These are phyloP conservation scores for Cordyceps javanica DNA, from an alignment of 2,329 filamentous ascomycete genomes.

Conservation along the genomic window DNA sequence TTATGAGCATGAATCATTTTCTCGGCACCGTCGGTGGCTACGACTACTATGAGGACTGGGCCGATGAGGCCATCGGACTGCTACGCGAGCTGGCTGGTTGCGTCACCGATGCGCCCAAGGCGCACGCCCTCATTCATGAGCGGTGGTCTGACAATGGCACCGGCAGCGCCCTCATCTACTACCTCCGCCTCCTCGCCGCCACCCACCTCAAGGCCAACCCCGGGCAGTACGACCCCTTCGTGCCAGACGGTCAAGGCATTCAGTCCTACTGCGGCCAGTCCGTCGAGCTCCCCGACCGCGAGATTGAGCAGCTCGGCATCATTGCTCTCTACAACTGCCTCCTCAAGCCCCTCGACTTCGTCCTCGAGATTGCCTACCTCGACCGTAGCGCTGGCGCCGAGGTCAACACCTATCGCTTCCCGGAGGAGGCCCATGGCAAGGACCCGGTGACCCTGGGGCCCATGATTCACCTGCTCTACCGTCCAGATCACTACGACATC, in stretches of 20 bases:
- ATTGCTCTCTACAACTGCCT: conserved; percentile 71
- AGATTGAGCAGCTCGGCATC: conserved; percentile 89
- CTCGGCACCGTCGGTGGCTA: conserved; percentile 68
- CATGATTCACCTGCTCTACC: conserved; percentile 56
- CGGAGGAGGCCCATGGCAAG: conserved; percentile 44
- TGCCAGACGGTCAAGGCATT: conserved; percentile 53
- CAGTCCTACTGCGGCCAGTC: conserved; percentile 62
- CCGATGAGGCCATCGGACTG: conserved; percentile 65
- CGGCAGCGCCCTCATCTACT: conserved; percentile 77
- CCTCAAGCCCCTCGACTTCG: conserved; percentile 70
- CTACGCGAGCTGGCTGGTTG: conserved; percentile 56
- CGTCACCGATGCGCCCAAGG: conserved; percentile 53
- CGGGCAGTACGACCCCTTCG: conserved; percentile 64
- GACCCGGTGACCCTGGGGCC: conserved; percentile 38
- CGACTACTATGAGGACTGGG: conserved; percentile 70
- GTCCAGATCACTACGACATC: conserved; percentile 87
- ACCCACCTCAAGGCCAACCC: conserved; percentile 76
- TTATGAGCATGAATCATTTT: conserved; percentile 64
- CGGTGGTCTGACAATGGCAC: conserved; percentile 67
- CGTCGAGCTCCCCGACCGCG: conserved; percentile 69
- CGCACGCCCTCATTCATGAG: conserved; percentile 48
- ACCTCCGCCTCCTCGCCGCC: conserved; percentile 73
- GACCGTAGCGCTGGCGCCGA: conserved; percentile 75
- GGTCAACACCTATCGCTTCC: conserved; percentile 66
- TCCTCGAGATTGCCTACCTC: conserved; percentile 84